phyloP scores from a whole-genome alignment of 305 asterid species.

The Fraxinus angustifolia region DNA sequence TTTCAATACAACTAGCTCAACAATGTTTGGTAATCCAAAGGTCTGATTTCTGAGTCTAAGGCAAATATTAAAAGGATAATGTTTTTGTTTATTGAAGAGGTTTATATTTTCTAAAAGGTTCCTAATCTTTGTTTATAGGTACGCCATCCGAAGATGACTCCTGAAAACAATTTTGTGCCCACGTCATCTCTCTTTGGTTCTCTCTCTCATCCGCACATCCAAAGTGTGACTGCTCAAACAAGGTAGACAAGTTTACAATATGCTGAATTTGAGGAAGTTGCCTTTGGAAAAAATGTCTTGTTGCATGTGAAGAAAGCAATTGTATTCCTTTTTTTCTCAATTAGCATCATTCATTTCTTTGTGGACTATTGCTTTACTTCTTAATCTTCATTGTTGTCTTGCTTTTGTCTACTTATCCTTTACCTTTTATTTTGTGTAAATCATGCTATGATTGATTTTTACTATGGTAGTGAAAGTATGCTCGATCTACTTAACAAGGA shows the following conservation, averaged over 20 bases:
- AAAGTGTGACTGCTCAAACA: slow-evolving; percentile 24
- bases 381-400: background rate
- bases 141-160: slow-evolving; percentile 34
- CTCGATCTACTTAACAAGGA: slow-evolving; percentile 30
- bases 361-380: background rate
- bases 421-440: background rate
- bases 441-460: slow-evolving; percentile 10
- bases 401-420: slow-evolving; percentile 11
- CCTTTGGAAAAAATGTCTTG: background rate
- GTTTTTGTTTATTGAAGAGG: background rate
- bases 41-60: slow-evolving; percentile 19
- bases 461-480: slow-evolving; percentile 37
- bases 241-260: slow-evolving; percentile 29
- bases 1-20: slow-evolving; percentile 2
- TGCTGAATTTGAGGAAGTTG: slow-evolving; percentile 7
- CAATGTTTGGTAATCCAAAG: slow-evolving; percentile 9
- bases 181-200: slow-evolving; percentile 27
- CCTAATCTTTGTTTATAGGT: slow-evolving; percentile 28
- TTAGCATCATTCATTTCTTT: background rate
- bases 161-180: slow-evolving; percentile 28
- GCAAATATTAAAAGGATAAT: background rate
- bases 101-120: slow-evolving; percentile 3
- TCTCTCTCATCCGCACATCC: slow-evolving; percentile 31
- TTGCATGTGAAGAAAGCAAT: background rate
- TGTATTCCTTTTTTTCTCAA: background rate